Evolutionary conservation across 2,329 filamentous ascomycete genomes (phyloP), one percentile per base, ranked within the genome.

Genomic region (Trichoderma semiorbis): DNA sequence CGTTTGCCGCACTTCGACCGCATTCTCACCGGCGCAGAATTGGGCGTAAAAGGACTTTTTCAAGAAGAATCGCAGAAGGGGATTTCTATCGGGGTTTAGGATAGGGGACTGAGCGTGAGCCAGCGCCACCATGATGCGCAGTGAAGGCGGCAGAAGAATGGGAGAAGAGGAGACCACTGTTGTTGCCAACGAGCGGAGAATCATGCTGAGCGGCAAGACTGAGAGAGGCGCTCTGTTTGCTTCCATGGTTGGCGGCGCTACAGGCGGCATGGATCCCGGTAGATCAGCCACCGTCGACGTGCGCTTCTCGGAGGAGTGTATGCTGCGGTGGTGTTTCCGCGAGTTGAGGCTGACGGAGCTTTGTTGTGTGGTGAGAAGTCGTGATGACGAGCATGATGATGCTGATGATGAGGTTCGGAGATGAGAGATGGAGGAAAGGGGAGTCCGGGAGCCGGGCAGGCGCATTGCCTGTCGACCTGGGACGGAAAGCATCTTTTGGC

Each of bases 11-110:
- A 97, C 91, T 80, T 97, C 93, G 1, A 80, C 77, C 0, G 87
- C 85, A 63, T 88, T 92, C 81, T 94, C 92, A 32, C 95, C 95
- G 0, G 93, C 93, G 80, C 95, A 98, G 81, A 97, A 98, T 77
- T 98, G 95, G 28, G 90, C 90, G 80, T 97, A 97, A 77, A 97
- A 94, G 0, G 93, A 97, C 78, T 90, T 88, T 79, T 94, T 94
- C 64, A 97, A 84, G 55, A 94, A 78, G 72, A 85, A 88, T 57
- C 90, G 87, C 18, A 97, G 85, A 1, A 95, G 61, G 0, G 89
- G 89, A 78, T 97, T 97, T 67, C 83, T 85, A 78, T 97, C 93
- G 5, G 94, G 90, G 79, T 91, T 91, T 71, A 96, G 85, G 0
- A 94, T 69, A 1, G 88, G 83, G 71, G 84, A 90, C 65, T 87